Evolutionary conservation across 768 basidiomycete species (phyloP).

Genomic region (Phanerochaete sordida): DNA sequence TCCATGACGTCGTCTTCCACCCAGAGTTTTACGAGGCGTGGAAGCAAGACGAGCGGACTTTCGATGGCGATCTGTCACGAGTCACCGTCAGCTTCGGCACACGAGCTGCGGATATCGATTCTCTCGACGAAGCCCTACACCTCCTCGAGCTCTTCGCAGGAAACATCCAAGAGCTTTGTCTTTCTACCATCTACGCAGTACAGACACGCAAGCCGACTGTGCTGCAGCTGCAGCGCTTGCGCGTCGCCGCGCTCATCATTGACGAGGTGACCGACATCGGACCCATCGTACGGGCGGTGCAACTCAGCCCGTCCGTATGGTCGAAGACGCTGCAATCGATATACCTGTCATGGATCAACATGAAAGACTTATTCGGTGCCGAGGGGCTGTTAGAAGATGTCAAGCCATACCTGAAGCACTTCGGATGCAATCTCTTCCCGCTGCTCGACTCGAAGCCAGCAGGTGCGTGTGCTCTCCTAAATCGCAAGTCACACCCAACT

Average conservation of each 20-base stretch:
- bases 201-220: background rate
- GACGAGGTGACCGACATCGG: constrained; percentile 5
- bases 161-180: background rate
- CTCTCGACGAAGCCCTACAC: constrained; percentile 2
- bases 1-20: background rate
- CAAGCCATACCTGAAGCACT: background rate
- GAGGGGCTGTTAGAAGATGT: background rate
- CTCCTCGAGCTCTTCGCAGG: background rate
- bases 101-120: constrained; percentile 1
- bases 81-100: background rate
- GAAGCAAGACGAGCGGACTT: background rate
- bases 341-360: constrained; percentile 4
- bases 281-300: background rate
- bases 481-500: background rate
- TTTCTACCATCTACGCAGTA: constrained; percentile 3
- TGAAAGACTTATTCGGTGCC: background rate
- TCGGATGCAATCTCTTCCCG: constrained; percentile 1
- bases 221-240: background rate
- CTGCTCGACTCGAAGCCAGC: background rate
- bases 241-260: background rate
- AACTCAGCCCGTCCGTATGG: background rate
- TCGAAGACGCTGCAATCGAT: background rate
- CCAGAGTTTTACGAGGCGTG: background rate
- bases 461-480: background rate
- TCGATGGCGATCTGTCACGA: background rate